phyloP scores from a whole-genome alignment of 352 stramenopile species.

The Pythium phragmiticola region DNA sequence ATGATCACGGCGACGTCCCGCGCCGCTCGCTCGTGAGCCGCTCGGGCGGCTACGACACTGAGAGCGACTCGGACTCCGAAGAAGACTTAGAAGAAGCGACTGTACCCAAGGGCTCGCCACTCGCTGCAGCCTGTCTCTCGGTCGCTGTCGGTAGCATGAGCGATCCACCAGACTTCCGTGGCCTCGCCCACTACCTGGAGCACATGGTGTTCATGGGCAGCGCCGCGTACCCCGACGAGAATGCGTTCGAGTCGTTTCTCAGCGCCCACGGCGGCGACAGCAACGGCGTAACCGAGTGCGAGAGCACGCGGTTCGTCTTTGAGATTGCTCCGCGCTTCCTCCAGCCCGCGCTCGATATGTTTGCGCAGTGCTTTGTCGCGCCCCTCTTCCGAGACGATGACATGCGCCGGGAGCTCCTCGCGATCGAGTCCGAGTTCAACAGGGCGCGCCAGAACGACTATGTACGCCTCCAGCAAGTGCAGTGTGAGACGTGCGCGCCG shows the following conservation, averaged over 20 bases:
- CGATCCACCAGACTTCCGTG: slow-evolving; percentile 40
- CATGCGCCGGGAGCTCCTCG: slow-evolving; percentile 57
- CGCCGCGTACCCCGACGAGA: slow-evolving; percentile 85
- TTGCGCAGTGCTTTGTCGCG: slow-evolving; percentile 89
- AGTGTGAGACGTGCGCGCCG: slow-evolving; percentile 28
- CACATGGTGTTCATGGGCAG: slow-evolving; percentile 97
- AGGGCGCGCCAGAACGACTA: slow-evolving; percentile 38
- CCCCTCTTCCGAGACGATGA: slow-evolving; percentile 54
- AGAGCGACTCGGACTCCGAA: slow-evolving; percentile 26
- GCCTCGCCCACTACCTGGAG: slow-evolving; percentile 91
- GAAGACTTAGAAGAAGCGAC: slow-evolving; percentile 11
- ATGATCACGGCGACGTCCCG: slow-evolving; percentile 19
- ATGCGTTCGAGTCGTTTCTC: slow-evolving; percentile 85
- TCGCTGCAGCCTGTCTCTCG: slow-evolving; percentile 35
- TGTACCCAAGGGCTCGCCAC: slow-evolving; percentile 12
- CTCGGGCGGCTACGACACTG: slow-evolving; percentile 28
- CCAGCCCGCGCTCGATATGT: slow-evolving; percentile 61
- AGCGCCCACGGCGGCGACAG: slow-evolving; percentile 62
- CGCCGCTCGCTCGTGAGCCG: slow-evolving; percentile 21
- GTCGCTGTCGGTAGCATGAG: slow-evolving; percentile 41
- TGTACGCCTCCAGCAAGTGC: slow-evolving; percentile 42
- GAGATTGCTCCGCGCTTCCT: slow-evolving; percentile 46
- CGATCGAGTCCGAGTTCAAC: slow-evolving; percentile 70
- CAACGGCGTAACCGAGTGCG: slow-evolving; percentile 86
- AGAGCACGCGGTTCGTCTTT: slow-evolving; percentile 86